Evolutionary conservation across 306 rosid genomes (phyloP).

Genomic region (Cucurbita ficifolia): DNA sequence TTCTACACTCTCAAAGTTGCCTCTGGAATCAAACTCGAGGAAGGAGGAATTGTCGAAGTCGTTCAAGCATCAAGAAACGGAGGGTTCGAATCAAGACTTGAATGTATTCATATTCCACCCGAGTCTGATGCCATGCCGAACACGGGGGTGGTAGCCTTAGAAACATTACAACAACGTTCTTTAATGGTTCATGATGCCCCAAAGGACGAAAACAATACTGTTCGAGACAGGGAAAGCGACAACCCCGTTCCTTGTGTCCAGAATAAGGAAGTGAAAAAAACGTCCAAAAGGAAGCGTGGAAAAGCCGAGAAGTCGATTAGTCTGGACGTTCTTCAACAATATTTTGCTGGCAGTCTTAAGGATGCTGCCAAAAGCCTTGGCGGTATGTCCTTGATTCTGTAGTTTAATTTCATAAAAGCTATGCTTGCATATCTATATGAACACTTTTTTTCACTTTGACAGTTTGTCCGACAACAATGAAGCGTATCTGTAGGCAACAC

Average conservation of each 20-base stretch:
- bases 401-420: not conserved
- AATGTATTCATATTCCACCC: conserved; percentile 31
- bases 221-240: conserved; percentile 18
- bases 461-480: conserved; percentile 97
- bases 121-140: conserved; percentile 21
- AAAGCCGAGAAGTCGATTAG: conserved; percentile 82
- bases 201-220: conserved; percentile 19
- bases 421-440: not conserved
- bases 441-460: not conserved
- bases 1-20: conserved; percentile 67
- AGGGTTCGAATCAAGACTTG: conserved; percentile 33
- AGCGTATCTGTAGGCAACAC: conserved; percentile 86
- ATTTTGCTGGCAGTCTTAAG: conserved; percentile 82
- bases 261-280: conserved; percentile 34
- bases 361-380: conserved; percentile 96
- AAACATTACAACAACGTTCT: conserved; percentile 22
- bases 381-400: conserved; percentile 30
- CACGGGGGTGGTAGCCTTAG: conserved; percentile 25
- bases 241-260: conserved; percentile 23
- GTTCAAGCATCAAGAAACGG: conserved; percentile 29
- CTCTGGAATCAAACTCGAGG: conserved; percentile 42
- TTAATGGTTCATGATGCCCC: conserved; percentile 11
- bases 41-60: conserved; percentile 34
- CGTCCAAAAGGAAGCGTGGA: conserved; percentile 66
- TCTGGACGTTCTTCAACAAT: conserved; percentile 63